These are phyloP conservation scores for Pseudonectria foliicola DNA, from an alignment of 2,329 filamentous ascomycete genomes.

Conservation along the genomic window DNA sequence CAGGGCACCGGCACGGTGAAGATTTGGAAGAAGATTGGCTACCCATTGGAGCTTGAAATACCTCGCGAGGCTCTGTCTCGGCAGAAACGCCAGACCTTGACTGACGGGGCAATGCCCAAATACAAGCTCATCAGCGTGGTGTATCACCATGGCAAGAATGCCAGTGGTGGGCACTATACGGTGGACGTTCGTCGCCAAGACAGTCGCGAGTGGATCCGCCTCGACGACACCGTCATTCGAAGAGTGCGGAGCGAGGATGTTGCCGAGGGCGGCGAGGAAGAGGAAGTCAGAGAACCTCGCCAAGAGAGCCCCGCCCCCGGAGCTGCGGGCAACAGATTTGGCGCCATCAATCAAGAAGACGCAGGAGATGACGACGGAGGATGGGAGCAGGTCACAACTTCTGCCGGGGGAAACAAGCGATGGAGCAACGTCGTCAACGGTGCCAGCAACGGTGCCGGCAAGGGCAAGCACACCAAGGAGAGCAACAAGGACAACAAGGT, in stretches of 20 bases:
- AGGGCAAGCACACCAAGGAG: slow-evolving; percentile 52
- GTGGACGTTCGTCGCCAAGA: slow-evolving; percentile 95
- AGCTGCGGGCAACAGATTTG: slow-evolving; percentile 64
- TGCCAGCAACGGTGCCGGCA: slow-evolving; percentile 45
- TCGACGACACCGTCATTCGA: slow-evolving; percentile 88
- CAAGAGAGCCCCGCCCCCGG: slow-evolving; percentile 22
- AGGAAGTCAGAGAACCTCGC: slow-evolving; percentile 55
- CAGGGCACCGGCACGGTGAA: slow-evolving; percentile 78
- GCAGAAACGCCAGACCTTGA: slow-evolving; percentile 57
- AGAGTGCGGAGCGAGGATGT: slow-evolving; percentile 84
- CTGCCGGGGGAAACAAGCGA: slow-evolving; percentile 58
- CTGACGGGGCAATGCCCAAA: slow-evolving; percentile 64
- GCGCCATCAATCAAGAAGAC: slow-evolving; percentile 60
- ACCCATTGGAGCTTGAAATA: slow-evolving; percentile 89
- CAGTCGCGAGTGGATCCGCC: slow-evolving; percentile 88
- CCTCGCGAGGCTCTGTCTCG: slow-evolving; percentile 82
- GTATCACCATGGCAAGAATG: slow-evolving; percentile 96
- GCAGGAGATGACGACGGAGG: slow-evolving; percentile 59
- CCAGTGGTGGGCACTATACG: slow-evolving; percentile 93
- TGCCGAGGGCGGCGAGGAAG: slow-evolving; percentile 75
- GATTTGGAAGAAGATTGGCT: slow-evolving; percentile 97
- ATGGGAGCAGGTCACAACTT: slow-evolving; percentile 73
- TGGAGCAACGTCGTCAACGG: slow-evolving; percentile 67
- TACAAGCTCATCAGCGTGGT: slow-evolving; percentile 87
- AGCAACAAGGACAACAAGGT: slow-evolving; percentile 88